Evolutionary conservation across 1,284 basidiomycete species (phyloP).

Genomic region (Singerocomus rubriflavus): DNA sequence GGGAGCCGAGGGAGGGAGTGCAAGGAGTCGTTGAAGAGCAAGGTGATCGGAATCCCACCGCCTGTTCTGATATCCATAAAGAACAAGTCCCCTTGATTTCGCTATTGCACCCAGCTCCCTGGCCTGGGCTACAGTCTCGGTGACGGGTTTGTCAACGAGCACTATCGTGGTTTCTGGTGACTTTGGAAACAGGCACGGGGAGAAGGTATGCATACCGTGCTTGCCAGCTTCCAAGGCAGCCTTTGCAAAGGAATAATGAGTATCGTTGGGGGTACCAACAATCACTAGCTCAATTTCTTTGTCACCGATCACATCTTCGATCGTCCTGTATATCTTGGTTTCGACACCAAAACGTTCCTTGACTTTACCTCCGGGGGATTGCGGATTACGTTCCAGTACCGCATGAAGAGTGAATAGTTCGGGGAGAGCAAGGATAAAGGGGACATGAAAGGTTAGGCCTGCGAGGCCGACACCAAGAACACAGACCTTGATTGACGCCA

Average conservation of each 20-base stretch:
- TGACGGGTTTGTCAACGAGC: slow-evolving; percentile 84
- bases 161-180: slow-evolving; percentile 38
- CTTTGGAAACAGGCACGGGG: background rate
- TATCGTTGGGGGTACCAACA: slow-evolving; percentile 76
- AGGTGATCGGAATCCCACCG: slow-evolving; percentile 84
- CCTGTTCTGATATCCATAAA: slow-evolving; percentile 81
- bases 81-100: slow-evolving; percentile 58
- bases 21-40: slow-evolving; percentile 65
- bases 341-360: slow-evolving; percentile 59
- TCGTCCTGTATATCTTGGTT: slow-evolving; percentile 51
- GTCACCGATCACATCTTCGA: slow-evolving; percentile 59
- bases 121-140: slow-evolving; percentile 64
- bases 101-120: slow-evolving; percentile 67
- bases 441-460: slow-evolving; percentile 75
- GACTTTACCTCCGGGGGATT: slow-evolving; percentile 57
- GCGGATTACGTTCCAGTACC: slow-evolving; percentile 62
- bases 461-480: slow-evolving; percentile 76
- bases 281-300: slow-evolving; percentile 65
- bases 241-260: slow-evolving; percentile 73
- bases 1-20: slow-evolving; percentile 48
- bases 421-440: slow-evolving; percentile 74
- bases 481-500: slow-evolving; percentile 61
- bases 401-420: slow-evolving; percentile 69
- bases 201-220: slow-evolving; percentile 52
- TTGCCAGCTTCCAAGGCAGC: slow-evolving; percentile 69